These are phyloP conservation scores for Euphorbia peplus DNA, from an alignment of 345 rosid species.

Conservation along the genomic window DNA sequence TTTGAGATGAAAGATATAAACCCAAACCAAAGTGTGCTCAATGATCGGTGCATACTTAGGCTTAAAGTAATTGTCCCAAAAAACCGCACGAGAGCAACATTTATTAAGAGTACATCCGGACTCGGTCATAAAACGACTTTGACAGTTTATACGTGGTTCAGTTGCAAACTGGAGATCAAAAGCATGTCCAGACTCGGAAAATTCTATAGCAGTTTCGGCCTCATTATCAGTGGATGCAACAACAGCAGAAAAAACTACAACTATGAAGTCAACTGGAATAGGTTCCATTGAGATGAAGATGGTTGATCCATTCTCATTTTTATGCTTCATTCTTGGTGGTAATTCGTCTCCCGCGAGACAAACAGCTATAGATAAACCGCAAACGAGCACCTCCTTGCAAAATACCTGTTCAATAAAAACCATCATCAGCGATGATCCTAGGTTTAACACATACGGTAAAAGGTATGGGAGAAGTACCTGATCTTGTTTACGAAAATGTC, in stretches of 20 bases:
- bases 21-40: background rate
- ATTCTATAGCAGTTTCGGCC: background rate
- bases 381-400: background rate
- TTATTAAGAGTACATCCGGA: background rate
- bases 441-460: too few species aligned
- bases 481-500: too few species aligned
- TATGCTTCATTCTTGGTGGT: background rate
- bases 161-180: background rate
- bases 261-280: background rate
- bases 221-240: background rate
- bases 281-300: background rate
- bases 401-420: too few species aligned
- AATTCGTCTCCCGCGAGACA: background rate
- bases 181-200: background rate
- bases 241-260: background rate
- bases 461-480: too few species aligned
- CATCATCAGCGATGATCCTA: background rate
- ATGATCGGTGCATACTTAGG: background rate
- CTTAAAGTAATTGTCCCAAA: background rate
- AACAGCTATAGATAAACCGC: background rate
- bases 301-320: slow-evolving; percentile 1
- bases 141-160: background rate
- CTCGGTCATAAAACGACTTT: background rate
- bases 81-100: background rate
- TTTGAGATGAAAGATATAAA: background rate